Conservation (phyloP, 2,329 filamentous ascomycete genomes). For the Sarocladium kiliense region DNA sequence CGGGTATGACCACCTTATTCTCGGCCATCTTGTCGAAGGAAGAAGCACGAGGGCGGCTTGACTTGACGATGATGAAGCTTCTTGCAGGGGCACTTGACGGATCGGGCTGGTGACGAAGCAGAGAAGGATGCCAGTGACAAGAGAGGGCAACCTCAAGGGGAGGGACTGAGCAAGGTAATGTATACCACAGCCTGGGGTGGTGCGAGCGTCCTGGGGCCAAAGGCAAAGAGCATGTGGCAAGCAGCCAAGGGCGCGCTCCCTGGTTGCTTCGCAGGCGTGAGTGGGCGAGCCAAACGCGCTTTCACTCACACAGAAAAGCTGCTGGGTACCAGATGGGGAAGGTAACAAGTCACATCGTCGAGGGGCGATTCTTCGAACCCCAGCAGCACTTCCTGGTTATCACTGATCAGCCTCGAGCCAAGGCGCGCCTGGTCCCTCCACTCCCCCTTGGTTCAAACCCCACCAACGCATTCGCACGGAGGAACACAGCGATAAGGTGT, state of each 20-base stretch:
- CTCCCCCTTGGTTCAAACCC: neutral
- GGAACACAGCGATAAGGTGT: constrained; percentile 6
- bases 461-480: neutral
- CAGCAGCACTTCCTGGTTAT: constrained; percentile 6
- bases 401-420: constrained; percentile 9
- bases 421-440: constrained; percentile 2
- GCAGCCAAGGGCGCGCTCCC: neutral
- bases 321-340: constrained; percentile 6
- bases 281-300: neutral
- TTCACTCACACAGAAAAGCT: neutral
- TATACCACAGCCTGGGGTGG: constrained; percentile 2
- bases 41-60: neutral
- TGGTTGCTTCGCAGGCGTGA: neutral
- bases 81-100: neutral
- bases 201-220: neutral
- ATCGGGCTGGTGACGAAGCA: neutral
- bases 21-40: constrained; percentile 2
- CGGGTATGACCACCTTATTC: constrained; percentile 3
- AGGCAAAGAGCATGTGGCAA: constrained; percentile 1
- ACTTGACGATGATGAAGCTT: constrained; percentile 1
- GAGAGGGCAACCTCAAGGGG: neutral
- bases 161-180: neutral
- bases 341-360: constrained; percentile 4
- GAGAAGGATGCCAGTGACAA: neutral
- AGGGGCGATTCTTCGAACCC: neutral